phyloP scores from a whole-genome alignment of 176 grass and related monocot species.

The Dactylis glomerata region DNA sequence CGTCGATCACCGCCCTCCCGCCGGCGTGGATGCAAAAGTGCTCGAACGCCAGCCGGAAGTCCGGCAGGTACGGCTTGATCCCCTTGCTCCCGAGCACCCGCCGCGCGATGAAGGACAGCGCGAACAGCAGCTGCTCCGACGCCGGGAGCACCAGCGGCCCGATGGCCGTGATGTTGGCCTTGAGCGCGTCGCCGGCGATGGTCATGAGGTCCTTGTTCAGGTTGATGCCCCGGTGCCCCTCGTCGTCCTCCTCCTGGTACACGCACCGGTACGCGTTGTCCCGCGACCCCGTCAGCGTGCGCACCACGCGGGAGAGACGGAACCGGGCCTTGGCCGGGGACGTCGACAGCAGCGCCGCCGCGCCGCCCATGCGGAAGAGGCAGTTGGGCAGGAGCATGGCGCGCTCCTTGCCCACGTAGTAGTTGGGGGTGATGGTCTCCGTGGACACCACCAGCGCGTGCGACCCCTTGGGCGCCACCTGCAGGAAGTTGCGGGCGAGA shows the following conservation, averaged over 20 bases:
- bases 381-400: slow-evolving; percentile 84
- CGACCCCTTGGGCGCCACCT: slow-evolving; percentile 32
- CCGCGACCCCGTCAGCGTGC: slow-evolving; percentile 60
- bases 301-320: slow-evolving; percentile 62
- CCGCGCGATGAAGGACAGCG: slow-evolving; percentile 59
- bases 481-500: slow-evolving; percentile 46
- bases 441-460: slow-evolving; percentile 68
- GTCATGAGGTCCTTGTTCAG: slow-evolving; percentile 76
- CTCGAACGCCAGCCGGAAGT: slow-evolving; percentile 80
- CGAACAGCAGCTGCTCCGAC: slow-evolving; percentile 75
- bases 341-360: slow-evolving; percentile 60
- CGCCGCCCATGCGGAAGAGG: slow-evolving; percentile 74
- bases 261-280: slow-evolving; percentile 71
- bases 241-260: slow-evolving; percentile 73
- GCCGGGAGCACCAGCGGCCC: slow-evolving; percentile 60
- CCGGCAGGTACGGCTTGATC: slow-evolving; percentile 74
- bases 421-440: slow-evolving; percentile 81
- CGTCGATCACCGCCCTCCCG: slow-evolving; percentile 78
- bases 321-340: slow-evolving; percentile 38
- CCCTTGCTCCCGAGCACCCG: slow-evolving; percentile 37
- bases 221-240: slow-evolving; percentile 60
- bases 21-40: slow-evolving; percentile 97
- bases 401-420: slow-evolving; percentile 78
- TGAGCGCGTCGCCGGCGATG: slow-evolving; percentile 68
- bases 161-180: slow-evolving; percentile 76